Base-by-base conservation (phyloP, 495 filamentous ascomycete species). In the Penicillium longicatenatum region DNA sequence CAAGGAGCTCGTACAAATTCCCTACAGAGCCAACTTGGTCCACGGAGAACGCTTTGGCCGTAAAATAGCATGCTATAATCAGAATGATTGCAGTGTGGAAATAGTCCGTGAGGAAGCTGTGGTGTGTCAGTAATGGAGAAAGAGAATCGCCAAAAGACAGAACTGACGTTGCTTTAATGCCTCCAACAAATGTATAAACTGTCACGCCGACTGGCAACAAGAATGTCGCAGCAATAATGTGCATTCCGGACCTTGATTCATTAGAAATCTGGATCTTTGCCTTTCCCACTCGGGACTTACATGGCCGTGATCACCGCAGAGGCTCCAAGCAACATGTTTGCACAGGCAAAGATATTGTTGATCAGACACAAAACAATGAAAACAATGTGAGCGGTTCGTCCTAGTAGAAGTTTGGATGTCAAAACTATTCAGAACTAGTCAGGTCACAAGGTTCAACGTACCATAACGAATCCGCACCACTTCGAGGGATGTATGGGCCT, bases 231-330 rank as follows among this genome's bases (percentile, higher is more conserved):
- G 51, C 51, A 30, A 54, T 44, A 2, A 43, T 26, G 21, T 54
- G 35, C 51, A 54, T 54, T 30, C 51, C 51, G 21, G 51, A 52
- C 50, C 50, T 52, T 6, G 6, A 14, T 37, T 44, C 43, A 22
- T 54, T 9, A 54, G 51, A 14, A 9, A 1, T 7, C 9, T 35
- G 31, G 12, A 3, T 35, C 12, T 6, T 12, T 12, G 1, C 1
- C 12, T 35, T 0, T 10, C n/a, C 10, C 6, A 45, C 2, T n/a
- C 26, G 0, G 30, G n/a, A 63, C 71, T 59, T 56, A 75, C 70
- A 77, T 60, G 3, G 73, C 70, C 14, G 70, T 37, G 21, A 54
- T 43, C 4, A 54, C 51, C 9, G 35, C 51, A 44, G 39, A 7
- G 1, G 37, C 51, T 7, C 51, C 51, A 8, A 54, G 37, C 30